phyloP scores from a whole-genome alignment of 331 rosid species.

The Acacia concinna region DNA sequence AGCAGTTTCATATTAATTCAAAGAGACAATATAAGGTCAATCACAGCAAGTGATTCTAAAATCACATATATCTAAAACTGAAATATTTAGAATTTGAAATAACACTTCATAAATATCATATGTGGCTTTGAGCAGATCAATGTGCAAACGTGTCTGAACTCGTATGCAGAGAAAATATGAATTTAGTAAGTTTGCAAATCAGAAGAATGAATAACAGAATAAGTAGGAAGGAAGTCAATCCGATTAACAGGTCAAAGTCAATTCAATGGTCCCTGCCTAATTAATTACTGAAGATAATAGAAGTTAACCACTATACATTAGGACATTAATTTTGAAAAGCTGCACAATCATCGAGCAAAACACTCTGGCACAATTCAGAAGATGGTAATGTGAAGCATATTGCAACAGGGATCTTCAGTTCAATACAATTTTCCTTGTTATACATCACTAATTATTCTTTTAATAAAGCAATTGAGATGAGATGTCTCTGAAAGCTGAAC shows the following conservation, averaged over 20 bases:
- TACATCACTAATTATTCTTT: slow-evolving; percentile 2
- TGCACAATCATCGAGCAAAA: not conserved
- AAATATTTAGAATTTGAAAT: slow-evolving; percentile 20
- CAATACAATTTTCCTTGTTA: slow-evolving; percentile 2
- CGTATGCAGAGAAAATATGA: not conserved
- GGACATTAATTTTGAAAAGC: not conserved
- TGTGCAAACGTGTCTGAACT: slow-evolving; percentile 17
- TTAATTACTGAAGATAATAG: not conserved
- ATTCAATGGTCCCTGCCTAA: not conserved
- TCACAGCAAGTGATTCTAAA: slow-evolving; percentile 3
- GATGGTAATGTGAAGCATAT: not conserved
- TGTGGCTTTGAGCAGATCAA: slow-evolving; percentile 1
- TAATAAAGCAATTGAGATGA: slow-evolving; percentile 5
- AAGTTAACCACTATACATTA: not conserved
- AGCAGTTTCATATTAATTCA: slow-evolving; percentile 7
- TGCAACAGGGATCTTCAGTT: not conserved
- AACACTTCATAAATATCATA: not conserved
- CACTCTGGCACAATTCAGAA: not conserved
- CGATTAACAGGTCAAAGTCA: not conserved
- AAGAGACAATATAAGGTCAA: not conserved
- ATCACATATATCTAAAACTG: not conserved
- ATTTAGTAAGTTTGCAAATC: not conserved
- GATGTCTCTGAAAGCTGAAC: slow-evolving; percentile 16
- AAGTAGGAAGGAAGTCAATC: not conserved
- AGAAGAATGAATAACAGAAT: not conserved